These are phyloP conservation scores for Talaromyces borbonicus DNA, from an alignment of 495 filamentous ascomycete genomes.

Conservation along the genomic window DNA sequence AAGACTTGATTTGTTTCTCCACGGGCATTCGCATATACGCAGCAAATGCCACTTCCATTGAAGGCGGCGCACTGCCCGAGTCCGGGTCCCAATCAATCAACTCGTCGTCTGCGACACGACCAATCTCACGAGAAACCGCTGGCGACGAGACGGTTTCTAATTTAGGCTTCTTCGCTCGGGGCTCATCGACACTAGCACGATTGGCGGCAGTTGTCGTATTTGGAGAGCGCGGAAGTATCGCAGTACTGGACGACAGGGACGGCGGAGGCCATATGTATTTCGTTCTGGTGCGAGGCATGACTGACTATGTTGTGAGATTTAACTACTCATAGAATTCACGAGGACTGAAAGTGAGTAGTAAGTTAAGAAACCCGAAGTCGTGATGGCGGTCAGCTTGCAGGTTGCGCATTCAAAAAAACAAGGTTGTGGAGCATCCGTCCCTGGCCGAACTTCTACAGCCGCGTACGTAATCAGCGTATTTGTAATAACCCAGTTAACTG, in stretches of 20 bases:
- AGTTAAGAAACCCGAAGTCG: not conserved
- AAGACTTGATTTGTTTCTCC: constrained; percentile 1
- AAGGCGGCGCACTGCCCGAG: not conserved
- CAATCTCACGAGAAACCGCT: not conserved
- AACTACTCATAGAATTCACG: not conserved
- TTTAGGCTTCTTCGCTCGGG: constrained; percentile 3
- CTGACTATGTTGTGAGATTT: not conserved
- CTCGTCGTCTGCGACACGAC: not conserved
- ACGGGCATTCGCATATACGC: constrained; percentile 6
- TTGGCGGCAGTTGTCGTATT: not conserved
- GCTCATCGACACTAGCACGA: not conserved
- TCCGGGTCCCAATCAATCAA: constrained; percentile 1
- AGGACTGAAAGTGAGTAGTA: not conserved
- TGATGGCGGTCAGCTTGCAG: not conserved
- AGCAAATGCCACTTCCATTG: not conserved
- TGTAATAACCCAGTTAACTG: no score
- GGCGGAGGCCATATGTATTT: constrained; percentile 10
- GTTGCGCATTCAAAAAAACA: not conserved
- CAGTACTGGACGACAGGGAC: not conserved
- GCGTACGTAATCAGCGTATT: not conserved
- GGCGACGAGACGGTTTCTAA: not conserved
- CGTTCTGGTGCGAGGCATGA: constrained; percentile 9
- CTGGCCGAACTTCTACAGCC: not conserved
- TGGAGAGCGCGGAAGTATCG: not conserved
- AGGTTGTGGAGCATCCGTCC: not conserved